Base-by-base conservation (phyloP, 2,329 filamentous ascomycete species). In the Aureobasidium sp. region DNA sequence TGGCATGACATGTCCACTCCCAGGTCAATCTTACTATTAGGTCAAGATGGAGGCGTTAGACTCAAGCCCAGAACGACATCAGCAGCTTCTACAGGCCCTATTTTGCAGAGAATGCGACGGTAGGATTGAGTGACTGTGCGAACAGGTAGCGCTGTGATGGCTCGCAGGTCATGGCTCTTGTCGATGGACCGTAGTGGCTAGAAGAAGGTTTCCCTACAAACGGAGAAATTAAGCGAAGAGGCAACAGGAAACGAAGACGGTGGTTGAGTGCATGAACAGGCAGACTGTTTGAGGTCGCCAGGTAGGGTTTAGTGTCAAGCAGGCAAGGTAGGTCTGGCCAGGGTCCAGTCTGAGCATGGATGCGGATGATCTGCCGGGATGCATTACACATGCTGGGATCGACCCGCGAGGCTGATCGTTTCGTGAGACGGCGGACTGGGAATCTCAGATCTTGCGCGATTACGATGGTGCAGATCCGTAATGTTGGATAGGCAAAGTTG, bases 301-400 rank as follows among this genome's bases (percentile, higher is more conserved):
- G 19, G 40, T 21, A 57, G 19, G 53, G 53, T 40, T 45, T 57
- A 57, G 53, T 35, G 2, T n/a, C 19, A 15, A n/a, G n/a, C n/a
- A n/a, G n/a, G n/a, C n/a, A n/a, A n/a, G n/a, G n/a, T 10, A 23
- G 19, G 38, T 33, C 53, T 57, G 40, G 40, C 53, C 53, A 57
- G 53, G 53, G 37, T 57, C 53, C 13, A 40, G 29, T 33, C 40
- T 9, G 19, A 23, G 40, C 53, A 57, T 31, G 3, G 21, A 45
- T 7, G 27, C 50, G 53, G 53, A 57, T 31, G 53, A 57, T 57
- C 53, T 43, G 29, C 53, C 53, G 53, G 40, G 11, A 15, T 35
- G 53, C 53, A 45, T 35, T 33, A 15, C 38, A 17, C 31, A 17
- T 53, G 21, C 10, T 38, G 35, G 27, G 6, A 42, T 9, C 10